These are phyloP conservation scores for Pythium scleroteichum DNA, from an alignment of 352 stramenopile species.

Conservation along the genomic window DNA sequence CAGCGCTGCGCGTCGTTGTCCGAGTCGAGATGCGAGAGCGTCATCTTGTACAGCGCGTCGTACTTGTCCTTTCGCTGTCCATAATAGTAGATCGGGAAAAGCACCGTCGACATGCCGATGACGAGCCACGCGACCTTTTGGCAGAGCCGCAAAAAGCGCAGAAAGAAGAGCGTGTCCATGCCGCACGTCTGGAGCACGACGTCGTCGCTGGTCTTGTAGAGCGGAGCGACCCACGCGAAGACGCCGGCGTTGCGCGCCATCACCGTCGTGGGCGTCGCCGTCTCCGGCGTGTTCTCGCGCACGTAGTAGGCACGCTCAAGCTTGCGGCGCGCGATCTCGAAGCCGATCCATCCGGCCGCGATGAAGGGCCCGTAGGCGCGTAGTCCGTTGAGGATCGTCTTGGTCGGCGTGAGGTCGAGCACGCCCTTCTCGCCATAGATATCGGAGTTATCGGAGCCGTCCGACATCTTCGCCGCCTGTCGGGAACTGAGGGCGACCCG, in stretches of 20 bases:
- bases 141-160: conserved; percentile 71
- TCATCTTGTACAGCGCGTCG: conserved; percentile 63
- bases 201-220: conserved; percentile 69
- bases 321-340: conserved; percentile 62
- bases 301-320: conserved; percentile 71
- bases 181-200: conserved; percentile 66
- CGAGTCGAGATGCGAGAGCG: conserved; percentile 56
- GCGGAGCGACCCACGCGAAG: conserved; percentile 56
- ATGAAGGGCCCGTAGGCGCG: conserved; percentile 69
- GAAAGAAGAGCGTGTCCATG: conserved; percentile 80
- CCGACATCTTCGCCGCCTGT: conserved; percentile 2
- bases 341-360: conserved; percentile 59
- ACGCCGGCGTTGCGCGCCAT: conserved; percentile 34
- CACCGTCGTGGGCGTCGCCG: conserved; percentile 44
- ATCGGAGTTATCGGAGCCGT: background rate
- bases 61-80: conserved; percentile 30
- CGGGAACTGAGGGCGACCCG: background rate
- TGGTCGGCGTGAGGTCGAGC: conserved; percentile 58
- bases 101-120: conserved; percentile 55
- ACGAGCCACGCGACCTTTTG: conserved; percentile 68
- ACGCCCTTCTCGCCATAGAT: conserved; percentile 6
- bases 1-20: conserved; percentile 42
- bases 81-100: conserved; percentile 85
- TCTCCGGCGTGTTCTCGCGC: conserved; percentile 64
- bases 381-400: conserved; percentile 67